phyloP scores from a whole-genome alignment of 139 green algal species.

The Micractinium conductrix region DNA sequence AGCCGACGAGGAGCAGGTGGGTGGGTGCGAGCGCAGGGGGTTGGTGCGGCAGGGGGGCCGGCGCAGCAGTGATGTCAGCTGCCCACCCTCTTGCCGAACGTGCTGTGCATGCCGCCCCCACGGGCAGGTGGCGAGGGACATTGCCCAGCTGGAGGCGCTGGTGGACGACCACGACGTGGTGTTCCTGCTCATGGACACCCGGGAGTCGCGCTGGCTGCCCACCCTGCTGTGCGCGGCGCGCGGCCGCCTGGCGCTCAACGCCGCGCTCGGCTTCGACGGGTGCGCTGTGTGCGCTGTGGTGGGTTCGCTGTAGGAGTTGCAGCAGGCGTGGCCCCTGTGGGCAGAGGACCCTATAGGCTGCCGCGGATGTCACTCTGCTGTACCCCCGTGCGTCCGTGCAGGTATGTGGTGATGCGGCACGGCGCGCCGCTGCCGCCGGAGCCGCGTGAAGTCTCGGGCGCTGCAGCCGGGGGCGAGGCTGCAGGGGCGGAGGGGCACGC shows the following conservation, averaged over 20 bases:
- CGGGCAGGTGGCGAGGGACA: neutral
- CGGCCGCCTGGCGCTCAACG: slow-evolving; percentile 86
- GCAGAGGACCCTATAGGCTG: too few relatives aligned
- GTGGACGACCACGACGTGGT: slow-evolving; percentile 83
- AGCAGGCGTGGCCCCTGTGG: too few relatives aligned
- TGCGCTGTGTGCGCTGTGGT: too few relatives aligned
- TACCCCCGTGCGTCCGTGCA: too few relatives aligned
- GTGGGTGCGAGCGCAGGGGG: neutral
- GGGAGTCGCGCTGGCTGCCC: slow-evolving; percentile 94
- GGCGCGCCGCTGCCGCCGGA: slow-evolving; percentile 28
- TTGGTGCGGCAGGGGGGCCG: neutral
- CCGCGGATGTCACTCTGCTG: too few relatives aligned
- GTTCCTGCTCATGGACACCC: slow-evolving; percentile 97
- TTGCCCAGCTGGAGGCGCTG: slow-evolving; percentile 62
- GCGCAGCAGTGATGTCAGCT: too few relatives aligned
- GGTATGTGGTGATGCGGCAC: slow-evolving; percentile 87
- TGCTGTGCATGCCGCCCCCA: too few relatives aligned
- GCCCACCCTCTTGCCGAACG: too few relatives aligned
- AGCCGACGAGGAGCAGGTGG: slow-evolving; percentile 38
- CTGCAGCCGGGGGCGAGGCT: neutral
- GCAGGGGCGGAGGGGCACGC: neutral
- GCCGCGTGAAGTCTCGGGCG: neutral
- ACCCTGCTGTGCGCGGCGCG: slow-evolving; percentile 80
- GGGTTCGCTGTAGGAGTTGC: too few relatives aligned
- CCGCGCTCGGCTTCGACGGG: slow-evolving; percentile 93